Base-by-base conservation (phyloP, 495 filamentous ascomycete genomes). In the Viridothelium virens region DNA sequence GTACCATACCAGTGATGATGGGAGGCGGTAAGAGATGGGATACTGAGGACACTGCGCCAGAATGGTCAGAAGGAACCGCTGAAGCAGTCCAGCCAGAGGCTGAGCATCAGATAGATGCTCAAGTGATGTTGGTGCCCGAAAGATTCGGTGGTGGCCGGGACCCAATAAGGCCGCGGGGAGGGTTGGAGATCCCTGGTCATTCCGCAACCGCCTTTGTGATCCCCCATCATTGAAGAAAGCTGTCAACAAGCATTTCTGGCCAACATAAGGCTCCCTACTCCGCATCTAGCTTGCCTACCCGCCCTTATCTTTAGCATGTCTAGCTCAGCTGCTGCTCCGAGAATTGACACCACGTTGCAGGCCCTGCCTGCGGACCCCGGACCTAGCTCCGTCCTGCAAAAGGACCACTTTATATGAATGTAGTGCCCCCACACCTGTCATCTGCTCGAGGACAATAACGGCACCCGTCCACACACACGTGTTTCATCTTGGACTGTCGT, bases 321-420 rank as follows among this genome's bases (percentile, higher is more conserved):
- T 7, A 34, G 53, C 31, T 18, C 25, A 59, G 31, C 53, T 18
- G n/a, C 48, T 53, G 53, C 7, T 9, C 53, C 14, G 31, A 7
- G 0, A 33, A 33, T n/a, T 59, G 53, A 7, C 53, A 59, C 53
- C 53, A 59, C 53, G 53, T 59, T 59, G 53, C 53, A 33, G 25
- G 11, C 18, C 25, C 31, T 59, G 18, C 12, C n/a, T 14, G 48
- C 5, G 9, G 12, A 53, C 48, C 48, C 48, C 48, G 48, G 48
- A 25, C 48, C 11, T 53, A 25, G 48, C 48, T 53, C 48, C 48
- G 48, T 5, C 18, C 48, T 25, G 48, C n/a, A 18, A 53, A 5
- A n/a, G 12, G 18, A 9, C 48, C 7, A 10, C 7, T 33, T 33
- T 59, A 59, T 59, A 59, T 59, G 25, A 59, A 59, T 53, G 48